A percentile compares a stretch with the other conserved stretches of the same genome.
Conservation (phyloP, 805 yeast species). For the Wickerhamiella occidentalis region DNA sequence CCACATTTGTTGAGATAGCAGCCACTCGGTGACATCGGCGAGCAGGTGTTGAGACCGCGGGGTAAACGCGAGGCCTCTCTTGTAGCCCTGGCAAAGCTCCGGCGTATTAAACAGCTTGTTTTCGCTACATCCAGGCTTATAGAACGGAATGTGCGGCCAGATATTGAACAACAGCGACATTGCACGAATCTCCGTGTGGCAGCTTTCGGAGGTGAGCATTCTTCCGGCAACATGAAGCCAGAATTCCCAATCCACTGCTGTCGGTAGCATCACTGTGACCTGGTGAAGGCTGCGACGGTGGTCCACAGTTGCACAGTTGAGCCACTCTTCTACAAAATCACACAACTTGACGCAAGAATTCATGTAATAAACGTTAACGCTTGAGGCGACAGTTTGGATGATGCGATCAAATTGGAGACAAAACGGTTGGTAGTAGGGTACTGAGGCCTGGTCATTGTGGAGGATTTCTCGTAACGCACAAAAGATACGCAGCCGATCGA, state of each 20-base stretch:
- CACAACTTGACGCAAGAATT: slow-evolving; percentile 31
- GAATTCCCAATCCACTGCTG: slow-evolving; percentile 54
- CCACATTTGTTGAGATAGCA: slow-evolving; percentile 43
- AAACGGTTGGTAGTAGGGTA: slow-evolving; percentile 25
- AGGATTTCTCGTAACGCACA: slow-evolving; percentile 29
- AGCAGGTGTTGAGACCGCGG: slow-evolving; percentile 31
- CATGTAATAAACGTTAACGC: slow-evolving; percentile 27
- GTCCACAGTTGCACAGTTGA: slow-evolving; percentile 25
- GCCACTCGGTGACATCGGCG: slow-evolving; percentile 41
- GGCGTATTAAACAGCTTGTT: not conserved
- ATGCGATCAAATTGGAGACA: slow-evolving; percentile 29
- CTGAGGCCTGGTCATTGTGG: slow-evolving; percentile 27
- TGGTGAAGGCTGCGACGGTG: slow-evolving; percentile 22
- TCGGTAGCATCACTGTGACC: slow-evolving; percentile 20
- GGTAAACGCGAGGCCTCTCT: slow-evolving; percentile 5
- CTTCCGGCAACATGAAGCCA: slow-evolving; percentile 53
- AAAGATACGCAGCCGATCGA: slow-evolving; percentile 28
- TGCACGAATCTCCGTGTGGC: slow-evolving; percentile 49
- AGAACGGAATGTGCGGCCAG: slow-evolving; percentile 47
- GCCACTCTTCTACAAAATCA: slow-evolving; percentile 32
- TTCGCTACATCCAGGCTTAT: slow-evolving; percentile 1
- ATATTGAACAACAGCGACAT: slow-evolving; percentile 56
- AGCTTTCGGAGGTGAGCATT: slow-evolving; percentile 52
- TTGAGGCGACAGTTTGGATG: slow-evolving; percentile 27
- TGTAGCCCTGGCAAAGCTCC: not conserved